Evolutionary conservation across 2,329 filamentous ascomycete genomes (phyloP).

Genomic region (Xylaria arbuscula): DNA sequence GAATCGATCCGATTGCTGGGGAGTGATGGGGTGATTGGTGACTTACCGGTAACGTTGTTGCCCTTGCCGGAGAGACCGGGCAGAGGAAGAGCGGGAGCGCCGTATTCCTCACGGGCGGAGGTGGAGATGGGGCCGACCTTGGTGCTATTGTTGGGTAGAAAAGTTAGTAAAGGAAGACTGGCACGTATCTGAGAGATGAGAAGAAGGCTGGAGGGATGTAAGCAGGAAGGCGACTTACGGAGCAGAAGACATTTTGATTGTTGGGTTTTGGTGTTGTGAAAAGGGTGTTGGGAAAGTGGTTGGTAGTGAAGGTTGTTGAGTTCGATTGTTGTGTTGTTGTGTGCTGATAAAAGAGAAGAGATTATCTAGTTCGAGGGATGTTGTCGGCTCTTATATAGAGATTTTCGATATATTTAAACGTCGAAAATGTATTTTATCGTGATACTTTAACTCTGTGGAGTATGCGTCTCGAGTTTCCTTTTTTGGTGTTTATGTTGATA

Average conservation of each 20-base stretch:
- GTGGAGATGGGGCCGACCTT: conserved; percentile 35
- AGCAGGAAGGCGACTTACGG: conserved; percentile 43
- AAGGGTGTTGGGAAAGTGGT: background rate
- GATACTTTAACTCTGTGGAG: background rate
- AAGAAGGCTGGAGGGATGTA: background rate
- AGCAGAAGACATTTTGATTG: conserved; percentile 44
- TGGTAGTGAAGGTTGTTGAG: background rate
- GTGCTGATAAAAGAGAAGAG: conserved; percentile 24
- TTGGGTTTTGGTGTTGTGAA: conserved; percentile 1
- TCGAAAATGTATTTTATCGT: conserved; percentile 7
- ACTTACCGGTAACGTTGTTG: conserved; percentile 46
- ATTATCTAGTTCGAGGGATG: conserved; percentile 26
- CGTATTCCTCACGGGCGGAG: background rate
- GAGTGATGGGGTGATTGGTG: background rate
- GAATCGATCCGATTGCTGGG: too few species aligned
- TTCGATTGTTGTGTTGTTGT: conserved; percentile 21
- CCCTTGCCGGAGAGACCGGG: conserved; percentile 47
- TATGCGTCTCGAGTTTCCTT: background rate
- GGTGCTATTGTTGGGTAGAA: conserved; percentile 36
- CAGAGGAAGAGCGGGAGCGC: conserved; percentile 41
- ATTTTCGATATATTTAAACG: conserved; percentile 13
- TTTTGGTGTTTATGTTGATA: background rate
- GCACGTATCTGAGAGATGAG: background rate
- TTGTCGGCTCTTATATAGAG: conserved; percentile 40
- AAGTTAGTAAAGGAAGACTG: conserved; percentile 8